Conservation (phyloP, 2,329 filamentous ascomycete species). For the Calonectria henricotiae region DNA sequence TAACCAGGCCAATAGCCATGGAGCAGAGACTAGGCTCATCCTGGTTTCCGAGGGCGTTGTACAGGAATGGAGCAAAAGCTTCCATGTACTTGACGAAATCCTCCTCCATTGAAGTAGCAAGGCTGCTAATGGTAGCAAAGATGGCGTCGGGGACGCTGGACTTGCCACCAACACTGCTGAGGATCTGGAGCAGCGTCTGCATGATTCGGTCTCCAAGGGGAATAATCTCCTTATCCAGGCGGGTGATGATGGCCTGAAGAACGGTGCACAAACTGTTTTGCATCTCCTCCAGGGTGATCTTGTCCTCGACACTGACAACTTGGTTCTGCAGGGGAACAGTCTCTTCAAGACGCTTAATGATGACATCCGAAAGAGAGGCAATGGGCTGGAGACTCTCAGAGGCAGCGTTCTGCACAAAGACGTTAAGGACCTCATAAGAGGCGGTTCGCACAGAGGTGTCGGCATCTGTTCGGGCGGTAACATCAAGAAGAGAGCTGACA, state of each 20-base stretch:
- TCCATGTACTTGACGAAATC: slow-evolving; percentile 99
- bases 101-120: slow-evolving; percentile 92
- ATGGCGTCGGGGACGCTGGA: slow-evolving; percentile 95
- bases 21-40: slow-evolving; percentile 95
- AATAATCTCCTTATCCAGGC: slow-evolving; percentile 91
- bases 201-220: slow-evolving; percentile 96
- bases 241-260: slow-evolving; percentile 90
- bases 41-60: slow-evolving; percentile 94
- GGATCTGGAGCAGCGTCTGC: slow-evolving; percentile 86
- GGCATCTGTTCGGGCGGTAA: slow-evolving; percentile 86
- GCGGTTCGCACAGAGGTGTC: slow-evolving; percentile 94
- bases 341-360: slow-evolving; percentile 91
- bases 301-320: slow-evolving; percentile 97
- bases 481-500: slow-evolving; percentile 85
- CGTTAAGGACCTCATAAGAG: slow-evolving; percentile 96
- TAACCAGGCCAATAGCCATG: slow-evolving; percentile 97
- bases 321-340: slow-evolving; percentile 92
- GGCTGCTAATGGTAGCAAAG: slow-evolving; percentile 92
- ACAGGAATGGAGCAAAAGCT: slow-evolving; percentile 91
- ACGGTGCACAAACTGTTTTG: slow-evolving; percentile 96
- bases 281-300: slow-evolving; percentile 96
- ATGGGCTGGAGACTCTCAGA: slow-evolving; percentile 87
- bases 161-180: slow-evolving; percentile 84
- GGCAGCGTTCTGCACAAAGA: slow-evolving; percentile 92
- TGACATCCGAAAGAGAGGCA: slow-evolving; percentile 87